phyloP scores from a whole-genome alignment of 345 rosid genomes.

The Psidium guajava region DNA sequence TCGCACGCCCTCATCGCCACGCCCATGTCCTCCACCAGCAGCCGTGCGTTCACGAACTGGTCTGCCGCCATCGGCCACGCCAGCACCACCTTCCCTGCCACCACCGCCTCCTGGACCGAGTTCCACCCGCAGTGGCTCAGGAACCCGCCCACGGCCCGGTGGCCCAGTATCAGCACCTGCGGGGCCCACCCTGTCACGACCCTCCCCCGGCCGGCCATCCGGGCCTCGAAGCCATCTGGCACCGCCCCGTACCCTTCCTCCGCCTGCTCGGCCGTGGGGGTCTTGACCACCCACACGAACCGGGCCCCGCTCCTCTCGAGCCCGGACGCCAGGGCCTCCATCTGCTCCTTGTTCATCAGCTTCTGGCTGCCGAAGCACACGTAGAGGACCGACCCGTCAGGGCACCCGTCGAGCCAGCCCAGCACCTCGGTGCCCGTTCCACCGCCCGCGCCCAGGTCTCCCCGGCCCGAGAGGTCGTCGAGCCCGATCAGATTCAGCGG shows the following conservation, averaged over 20 bases:
- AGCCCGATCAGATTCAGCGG: slow-evolving; percentile 40
- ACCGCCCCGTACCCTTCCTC: slow-evolving; percentile 11
- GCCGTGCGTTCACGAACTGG: slow-evolving; percentile 40
- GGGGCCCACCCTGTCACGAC: slow-evolving; percentile 51
- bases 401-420: slow-evolving; percentile 46
- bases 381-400: slow-evolving; percentile 40
- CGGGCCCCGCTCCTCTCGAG: slow-evolving; percentile 39
- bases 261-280: slow-evolving; percentile 7
- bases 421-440: background rate
- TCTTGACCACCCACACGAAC: slow-evolving; percentile 52
- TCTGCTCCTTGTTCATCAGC: slow-evolving; percentile 21
- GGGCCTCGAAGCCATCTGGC: slow-evolving; percentile 36
- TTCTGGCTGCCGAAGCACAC: slow-evolving; percentile 64
- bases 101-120: slow-evolving; percentile 46
- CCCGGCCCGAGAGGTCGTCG: background rate
- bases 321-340: slow-evolving; percentile 35
- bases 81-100: slow-evolving; percentile 22
- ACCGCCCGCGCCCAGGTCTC: background rate
- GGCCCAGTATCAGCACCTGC: slow-evolving; percentile 35
- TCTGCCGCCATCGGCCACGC: slow-evolving; percentile 73
- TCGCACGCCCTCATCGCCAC: slow-evolving; percentile 33
- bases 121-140: no score
- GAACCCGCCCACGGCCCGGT: slow-evolving; percentile 47
- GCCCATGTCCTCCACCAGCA: slow-evolving; percentile 45
- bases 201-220: slow-evolving; percentile 27